Conservation (phyloP, 2,329 filamentous ascomycete genomes). For the Aspergillus fumigatiaffinis region DNA sequence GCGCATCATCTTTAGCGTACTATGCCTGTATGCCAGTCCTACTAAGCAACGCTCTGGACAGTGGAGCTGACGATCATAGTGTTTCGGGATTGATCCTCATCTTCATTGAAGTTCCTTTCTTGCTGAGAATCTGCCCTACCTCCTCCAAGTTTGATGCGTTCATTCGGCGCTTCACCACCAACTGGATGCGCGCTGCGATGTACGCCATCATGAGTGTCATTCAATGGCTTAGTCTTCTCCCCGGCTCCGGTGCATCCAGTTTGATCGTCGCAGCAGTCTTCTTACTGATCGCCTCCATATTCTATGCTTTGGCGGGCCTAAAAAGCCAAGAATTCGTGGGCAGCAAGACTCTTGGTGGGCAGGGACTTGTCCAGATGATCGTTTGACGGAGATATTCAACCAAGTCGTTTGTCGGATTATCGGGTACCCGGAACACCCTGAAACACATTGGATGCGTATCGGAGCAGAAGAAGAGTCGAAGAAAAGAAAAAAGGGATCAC, state of each 20-base stretch:
- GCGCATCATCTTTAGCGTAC: constrained; percentile 58
- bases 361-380: constrained; percentile 96
- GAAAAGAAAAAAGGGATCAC: neutral
- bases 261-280: constrained; percentile 84
- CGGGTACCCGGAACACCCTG: neutral
- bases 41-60: constrained; percentile 5
- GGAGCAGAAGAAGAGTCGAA: neutral
- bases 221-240: constrained; percentile 77
- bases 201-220: constrained; percentile 76
- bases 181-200: constrained; percentile 90
- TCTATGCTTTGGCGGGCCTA: constrained; percentile 59
- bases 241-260: constrained; percentile 55
- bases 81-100: constrained; percentile 69
- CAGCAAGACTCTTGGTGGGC: constrained; percentile 94
- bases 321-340: constrained; percentile 45
- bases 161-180: constrained; percentile 89
- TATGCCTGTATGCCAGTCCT: constrained; percentile 50
- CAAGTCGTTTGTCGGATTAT: neutral
- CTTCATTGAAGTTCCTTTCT: constrained; percentile 86
- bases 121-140: constrained; percentile 96
- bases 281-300: constrained; percentile 69
- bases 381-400: constrained; percentile 51
- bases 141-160: constrained; percentile 82
- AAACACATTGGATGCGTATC: neutral
- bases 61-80: constrained; percentile 50